phyloP scores from a whole-genome alignment of 345 rosid genomes.

The Microcos paniculata region DNA sequence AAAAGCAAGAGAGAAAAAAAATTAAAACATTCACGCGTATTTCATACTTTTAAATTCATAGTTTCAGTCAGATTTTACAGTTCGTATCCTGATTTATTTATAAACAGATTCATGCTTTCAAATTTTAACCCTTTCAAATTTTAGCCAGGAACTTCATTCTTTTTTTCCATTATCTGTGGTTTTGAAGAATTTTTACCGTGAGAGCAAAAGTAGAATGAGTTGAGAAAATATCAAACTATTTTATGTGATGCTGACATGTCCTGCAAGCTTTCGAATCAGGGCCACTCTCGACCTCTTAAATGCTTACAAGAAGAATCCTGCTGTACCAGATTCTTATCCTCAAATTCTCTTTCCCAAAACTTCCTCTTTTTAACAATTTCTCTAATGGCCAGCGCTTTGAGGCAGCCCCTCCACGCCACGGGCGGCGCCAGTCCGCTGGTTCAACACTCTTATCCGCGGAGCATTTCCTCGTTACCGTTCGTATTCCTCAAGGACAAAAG shows the following conservation, averaged over 20 bases:
- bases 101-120: no score
- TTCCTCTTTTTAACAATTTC: background rate
- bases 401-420: constrained; percentile 17
- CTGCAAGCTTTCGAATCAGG: background rate
- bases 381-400: constrained; percentile 27
- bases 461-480: background rate
- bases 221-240: background rate
- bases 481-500: background rate
- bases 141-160: no score
- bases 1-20: background rate
- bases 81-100: background rate
- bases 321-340: background rate
- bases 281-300: background rate
- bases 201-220: background rate
- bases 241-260: background rate
- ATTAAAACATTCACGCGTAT: background rate
- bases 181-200: background rate
- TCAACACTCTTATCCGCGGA: background rate
- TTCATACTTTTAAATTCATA: background rate
- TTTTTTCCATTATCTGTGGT: no score
- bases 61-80: background rate
- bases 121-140: no score
- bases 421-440: constrained; percentile 16
- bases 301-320: background rate
- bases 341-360: background rate